Evolutionary conservation across 2,329 filamentous ascomycete genomes (phyloP).

Genomic region (Alternaria conjuncta): DNA sequence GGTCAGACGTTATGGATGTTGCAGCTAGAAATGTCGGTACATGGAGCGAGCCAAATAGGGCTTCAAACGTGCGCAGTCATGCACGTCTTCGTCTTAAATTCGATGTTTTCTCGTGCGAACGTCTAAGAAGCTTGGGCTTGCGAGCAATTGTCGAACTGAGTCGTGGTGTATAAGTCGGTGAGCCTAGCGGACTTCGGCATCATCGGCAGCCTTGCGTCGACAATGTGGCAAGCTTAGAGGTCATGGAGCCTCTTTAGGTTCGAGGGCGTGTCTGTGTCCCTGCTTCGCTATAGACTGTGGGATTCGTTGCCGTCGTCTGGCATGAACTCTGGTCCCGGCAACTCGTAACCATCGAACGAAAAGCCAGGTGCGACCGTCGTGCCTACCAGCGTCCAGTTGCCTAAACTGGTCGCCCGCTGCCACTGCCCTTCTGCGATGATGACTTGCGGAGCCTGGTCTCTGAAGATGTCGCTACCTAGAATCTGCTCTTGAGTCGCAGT

Average conservation of each 20-base stretch:
- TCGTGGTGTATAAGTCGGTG: neutral
- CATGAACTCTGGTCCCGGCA: slow-evolving; percentile 23
- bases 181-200: neutral
- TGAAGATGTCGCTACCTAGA: slow-evolving; percentile 55
- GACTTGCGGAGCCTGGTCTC: slow-evolving; percentile 54
- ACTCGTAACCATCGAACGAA: slow-evolving; percentile 24
- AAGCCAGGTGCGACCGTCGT: slow-evolving; percentile 34
- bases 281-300: neutral
- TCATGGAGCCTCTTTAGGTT: neutral
- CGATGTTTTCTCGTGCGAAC: neutral
- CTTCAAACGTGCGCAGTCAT: neutral
- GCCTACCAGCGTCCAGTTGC: slow-evolving; percentile 59
- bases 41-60: neutral
- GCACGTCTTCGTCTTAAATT: neutral
- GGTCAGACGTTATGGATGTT: neutral
- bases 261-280: neutral
- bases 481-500: slow-evolving; percentile 28
- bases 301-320: slow-evolving; percentile 2
- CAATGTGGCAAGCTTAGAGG: neutral
- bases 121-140: neutral
- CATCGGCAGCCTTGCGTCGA: neutral
- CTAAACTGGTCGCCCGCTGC: slow-evolving; percentile 56
- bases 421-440: slow-evolving; percentile 52
- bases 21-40: neutral
- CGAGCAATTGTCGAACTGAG: neutral